A percentile compares a stretch with the other conserved stretches of the same genome.
phyloP scores from a whole-genome alignment of 192 early-diverging fungal species.

The Podila clonocystis region DNA sequence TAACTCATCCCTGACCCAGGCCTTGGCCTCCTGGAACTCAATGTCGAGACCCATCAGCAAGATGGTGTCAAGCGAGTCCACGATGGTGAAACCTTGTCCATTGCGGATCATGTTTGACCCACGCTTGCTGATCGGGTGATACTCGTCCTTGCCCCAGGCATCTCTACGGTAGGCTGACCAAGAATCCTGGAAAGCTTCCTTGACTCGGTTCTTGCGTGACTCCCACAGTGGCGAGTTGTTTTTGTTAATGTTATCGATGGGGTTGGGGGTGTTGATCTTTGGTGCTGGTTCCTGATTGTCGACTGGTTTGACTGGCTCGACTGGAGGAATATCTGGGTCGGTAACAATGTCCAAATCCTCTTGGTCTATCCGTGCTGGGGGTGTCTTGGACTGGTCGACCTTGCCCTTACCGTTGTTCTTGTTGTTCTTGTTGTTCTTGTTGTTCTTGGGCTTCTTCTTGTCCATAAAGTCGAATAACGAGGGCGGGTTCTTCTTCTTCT shows the following conservation, averaged over 20 bases:
- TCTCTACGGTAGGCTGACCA: constrained; percentile 82
- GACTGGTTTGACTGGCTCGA: background rate
- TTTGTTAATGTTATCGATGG: background rate
- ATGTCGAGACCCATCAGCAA: constrained; percentile 79
- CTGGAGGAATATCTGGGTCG: background rate
- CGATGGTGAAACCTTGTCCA: constrained; percentile 81
- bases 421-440: constrained; percentile 6
- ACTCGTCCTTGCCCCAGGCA: constrained; percentile 88
- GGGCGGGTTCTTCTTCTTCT: constrained; percentile 36
- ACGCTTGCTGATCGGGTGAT: constrained; percentile 74
- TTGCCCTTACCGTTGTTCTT: background rate
- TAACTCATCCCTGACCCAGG: constrained; percentile 68
- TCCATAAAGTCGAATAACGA: constrained; percentile 41
- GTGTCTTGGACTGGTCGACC: background rate
- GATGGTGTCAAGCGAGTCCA: constrained; percentile 90
- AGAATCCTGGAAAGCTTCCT: constrained; percentile 74
- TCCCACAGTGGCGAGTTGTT: constrained; percentile 47
- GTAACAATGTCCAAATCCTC: background rate
- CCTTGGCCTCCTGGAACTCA: constrained; percentile 76
- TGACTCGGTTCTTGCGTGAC: constrained; percentile 68
- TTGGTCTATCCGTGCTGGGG: background rate
- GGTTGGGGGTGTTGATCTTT: background rate
- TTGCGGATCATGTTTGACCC: constrained; percentile 72
- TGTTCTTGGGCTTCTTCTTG: constrained; percentile 3
- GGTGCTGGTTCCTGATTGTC: background rate